Evolutionary conservation across 805 yeast species (phyloP), one percentile per base, ranked within the genome.

Genomic region (Starmerella vitae): DNA sequence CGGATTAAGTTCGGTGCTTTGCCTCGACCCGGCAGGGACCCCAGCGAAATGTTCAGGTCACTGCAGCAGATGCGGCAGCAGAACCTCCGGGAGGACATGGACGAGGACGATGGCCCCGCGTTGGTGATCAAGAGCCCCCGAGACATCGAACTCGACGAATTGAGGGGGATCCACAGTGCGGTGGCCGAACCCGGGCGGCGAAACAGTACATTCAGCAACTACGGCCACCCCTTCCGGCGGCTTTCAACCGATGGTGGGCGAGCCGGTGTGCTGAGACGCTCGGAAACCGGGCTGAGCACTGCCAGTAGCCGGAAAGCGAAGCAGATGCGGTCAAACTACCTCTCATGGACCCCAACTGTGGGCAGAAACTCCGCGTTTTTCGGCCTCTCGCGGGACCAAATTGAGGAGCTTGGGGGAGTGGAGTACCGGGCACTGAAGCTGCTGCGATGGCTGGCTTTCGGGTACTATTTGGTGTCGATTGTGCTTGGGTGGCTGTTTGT

Each of bases 331-430:
- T 46, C 63, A 4, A 59, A 58, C 46, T 91, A 86, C 51, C 63
- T 88, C 19, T 85, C 96, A 0, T 85, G 93, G 83, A 71, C 70
- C 24, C 96, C 97, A 2, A 81, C 91, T 0, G 70, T 91, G 26
- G 97, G 95, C 9, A 71, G 96, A 58, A 91, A 91, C 59, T 88
- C 97, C 0, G 78, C 86, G 0, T 91, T 91, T 64, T 79, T 84
- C 2, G 79, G 79, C 13, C 59, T 91, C 31, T 74, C 83, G 3
- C 82, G 76, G 27, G 76, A 70, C 19, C 97, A 91, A 57, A 85
- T 83, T 52, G 93, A 81, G 43, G 99, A 91, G 57, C 62, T 91
- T 28, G 99, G 98, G 28, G 99, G 98, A 36, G 95, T 91, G 13
- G 99, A 91, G 55, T 91, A 91, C 56, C 70, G 96, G 32, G 84